phyloP scores from a whole-genome alignment of 2,329 filamentous ascomycete genomes.

The Penicillium sp. region DNA sequence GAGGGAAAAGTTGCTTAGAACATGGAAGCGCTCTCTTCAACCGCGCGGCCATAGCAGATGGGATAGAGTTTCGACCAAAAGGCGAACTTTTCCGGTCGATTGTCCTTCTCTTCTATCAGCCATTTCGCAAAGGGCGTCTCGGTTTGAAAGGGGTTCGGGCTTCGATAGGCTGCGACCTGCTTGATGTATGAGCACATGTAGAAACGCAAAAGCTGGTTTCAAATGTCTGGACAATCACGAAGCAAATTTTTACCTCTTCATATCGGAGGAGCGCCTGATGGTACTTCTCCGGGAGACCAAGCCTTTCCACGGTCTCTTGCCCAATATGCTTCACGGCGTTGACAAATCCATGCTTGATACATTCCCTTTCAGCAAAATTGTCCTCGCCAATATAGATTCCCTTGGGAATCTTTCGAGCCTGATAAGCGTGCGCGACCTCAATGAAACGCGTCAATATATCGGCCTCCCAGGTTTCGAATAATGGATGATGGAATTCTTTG shows the following conservation, averaged over 20 bases:
- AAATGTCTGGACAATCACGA: neutral
- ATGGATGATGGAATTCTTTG: constrained; percentile 31
- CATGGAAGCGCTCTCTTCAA: constrained; percentile 34
- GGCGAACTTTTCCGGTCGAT: constrained; percentile 27
- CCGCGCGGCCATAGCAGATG: constrained; percentile 37
- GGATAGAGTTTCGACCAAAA: constrained; percentile 42
- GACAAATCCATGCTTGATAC: constrained; percentile 30
- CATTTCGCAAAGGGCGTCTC: constrained; percentile 38
- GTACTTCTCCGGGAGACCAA: constrained; percentile 34
- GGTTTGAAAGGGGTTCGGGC: constrained; percentile 33
- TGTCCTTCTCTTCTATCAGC: constrained; percentile 33
- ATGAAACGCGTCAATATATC: constrained; percentile 43
- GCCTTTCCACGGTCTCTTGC: constrained; percentile 27
- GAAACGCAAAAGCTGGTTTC: neutral
- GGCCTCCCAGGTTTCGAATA: constrained; percentile 40
- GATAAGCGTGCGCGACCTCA: constrained; percentile 34
- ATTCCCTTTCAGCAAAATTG: constrained; percentile 22
- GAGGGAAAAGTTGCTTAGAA: constrained; percentile 16
- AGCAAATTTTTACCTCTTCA: constrained; percentile 29
- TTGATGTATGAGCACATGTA: neutral
- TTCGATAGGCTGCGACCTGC: constrained; percentile 38
- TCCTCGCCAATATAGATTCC: constrained; percentile 26
- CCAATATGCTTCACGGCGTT: constrained; percentile 33
- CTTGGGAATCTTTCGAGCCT: constrained; percentile 29
- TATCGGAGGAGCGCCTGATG: constrained; percentile 36